Conservation (phyloP, 352 stramenopile genomes). For the Globisporangium takayamanum region DNA sequence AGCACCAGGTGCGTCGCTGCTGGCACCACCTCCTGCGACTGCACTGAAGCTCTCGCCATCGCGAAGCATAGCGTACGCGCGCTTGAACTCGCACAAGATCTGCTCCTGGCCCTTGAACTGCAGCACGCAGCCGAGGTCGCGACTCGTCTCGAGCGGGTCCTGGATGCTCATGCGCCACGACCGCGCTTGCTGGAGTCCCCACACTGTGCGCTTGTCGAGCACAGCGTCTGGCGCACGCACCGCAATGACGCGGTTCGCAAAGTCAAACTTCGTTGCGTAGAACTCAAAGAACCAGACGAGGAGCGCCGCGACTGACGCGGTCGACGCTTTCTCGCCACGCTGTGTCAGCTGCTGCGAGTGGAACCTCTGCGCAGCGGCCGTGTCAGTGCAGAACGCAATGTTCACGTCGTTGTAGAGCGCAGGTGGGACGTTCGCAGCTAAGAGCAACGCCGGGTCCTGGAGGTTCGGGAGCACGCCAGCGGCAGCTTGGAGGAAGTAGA, state of each 20-base stretch:
- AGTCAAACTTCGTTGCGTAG: slow-evolving; percentile 96
- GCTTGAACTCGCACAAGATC: slow-evolving; percentile 60
- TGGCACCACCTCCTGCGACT: slow-evolving; percentile 20
- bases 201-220: slow-evolving; percentile 32
- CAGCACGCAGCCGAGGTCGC: slow-evolving; percentile 77
- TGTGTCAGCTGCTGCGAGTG: slow-evolving; percentile 16
- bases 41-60: slow-evolving; percentile 45
- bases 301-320: slow-evolving; percentile 60
- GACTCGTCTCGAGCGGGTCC: slow-evolving; percentile 71
- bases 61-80: slow-evolving; percentile 41
- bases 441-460: slow-evolving; percentile 68
- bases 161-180: slow-evolving; percentile 83
- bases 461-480: slow-evolving; percentile 93
- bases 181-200: slow-evolving; percentile 43
- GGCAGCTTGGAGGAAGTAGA: slow-evolving; percentile 93
- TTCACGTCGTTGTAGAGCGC: slow-evolving; percentile 48
- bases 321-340: not conserved
- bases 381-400: slow-evolving; percentile 65
- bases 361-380: slow-evolving; percentile 30
- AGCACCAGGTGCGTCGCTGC: not conserved
- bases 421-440: slow-evolving; percentile 23
- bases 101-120: slow-evolving; percentile 54
- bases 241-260: slow-evolving; percentile 89
- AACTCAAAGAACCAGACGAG: slow-evolving; percentile 95
- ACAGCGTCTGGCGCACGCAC: slow-evolving; percentile 60